phyloP scores from a whole-genome alignment of 306 rosid genomes.

The Calophaca sinica region DNA sequence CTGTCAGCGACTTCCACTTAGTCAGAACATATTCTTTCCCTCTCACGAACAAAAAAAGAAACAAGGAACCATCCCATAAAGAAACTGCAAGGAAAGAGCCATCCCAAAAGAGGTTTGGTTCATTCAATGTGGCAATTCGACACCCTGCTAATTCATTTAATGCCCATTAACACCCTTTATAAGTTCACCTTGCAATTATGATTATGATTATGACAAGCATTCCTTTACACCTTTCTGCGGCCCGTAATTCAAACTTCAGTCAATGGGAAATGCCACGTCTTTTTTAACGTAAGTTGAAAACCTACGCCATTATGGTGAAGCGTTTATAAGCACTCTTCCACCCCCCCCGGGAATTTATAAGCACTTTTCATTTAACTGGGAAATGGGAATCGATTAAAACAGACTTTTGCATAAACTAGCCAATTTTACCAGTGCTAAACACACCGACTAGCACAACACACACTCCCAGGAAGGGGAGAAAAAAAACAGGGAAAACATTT shows the following conservation, averaged over 20 bases:
- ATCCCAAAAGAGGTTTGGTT: neutral
- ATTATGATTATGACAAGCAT: neutral
- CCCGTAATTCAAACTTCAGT: neutral
- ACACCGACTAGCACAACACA: too few relatives aligned
- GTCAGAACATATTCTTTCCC: constrained; percentile 45
- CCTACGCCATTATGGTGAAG: too few relatives aligned
- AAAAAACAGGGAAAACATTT: too few relatives aligned
- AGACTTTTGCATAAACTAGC: too few relatives aligned
- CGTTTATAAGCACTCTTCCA: too few relatives aligned
- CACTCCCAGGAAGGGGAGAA: too few relatives aligned
- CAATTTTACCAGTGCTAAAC: too few relatives aligned
- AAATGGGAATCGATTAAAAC: too few relatives aligned
- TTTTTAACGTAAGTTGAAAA: too few relatives aligned
- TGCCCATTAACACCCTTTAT: constrained; percentile 27
- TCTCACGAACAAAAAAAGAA: constrained; percentile 23
- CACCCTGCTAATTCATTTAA: constrained; percentile 45
- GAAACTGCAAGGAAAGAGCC: neutral
- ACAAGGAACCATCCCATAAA: constrained; percentile 28
- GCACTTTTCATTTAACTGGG: too few relatives aligned
- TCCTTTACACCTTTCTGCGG: constrained; percentile 2
- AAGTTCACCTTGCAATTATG: neutral
- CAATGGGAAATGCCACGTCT: neutral
- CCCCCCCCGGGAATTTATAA: too few relatives aligned
- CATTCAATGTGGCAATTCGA: constrained; percentile 19
- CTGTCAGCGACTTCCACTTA: constrained; percentile 3